These are phyloP conservation scores for Paxillus rubicundulus DNA, from an alignment of 768 basidiomycete genomes.

Conservation along the genomic window DNA sequence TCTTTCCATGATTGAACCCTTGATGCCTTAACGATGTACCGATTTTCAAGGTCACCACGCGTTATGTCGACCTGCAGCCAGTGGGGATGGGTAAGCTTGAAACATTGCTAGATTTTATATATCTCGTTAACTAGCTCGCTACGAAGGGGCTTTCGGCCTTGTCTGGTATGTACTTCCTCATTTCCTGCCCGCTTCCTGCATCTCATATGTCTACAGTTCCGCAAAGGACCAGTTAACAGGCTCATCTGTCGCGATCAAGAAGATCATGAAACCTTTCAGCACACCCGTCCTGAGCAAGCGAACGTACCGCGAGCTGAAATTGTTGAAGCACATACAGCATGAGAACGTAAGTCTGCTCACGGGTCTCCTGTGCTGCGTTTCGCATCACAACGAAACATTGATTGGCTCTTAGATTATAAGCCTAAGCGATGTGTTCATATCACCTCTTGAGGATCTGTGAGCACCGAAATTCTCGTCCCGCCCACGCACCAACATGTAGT, in stretches of 20 bases:
- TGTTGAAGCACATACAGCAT: slow-evolving; percentile 97
- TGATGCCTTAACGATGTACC: slow-evolving; percentile 19
- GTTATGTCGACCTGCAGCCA: slow-evolving; percentile 98
- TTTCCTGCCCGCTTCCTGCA: not conserved
- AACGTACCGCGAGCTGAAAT: slow-evolving; percentile 96
- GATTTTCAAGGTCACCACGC: slow-evolving; percentile 78
- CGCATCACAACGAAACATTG: slow-evolving; percentile 6
- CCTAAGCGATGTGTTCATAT: slow-evolving; percentile 98
- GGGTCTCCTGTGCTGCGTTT: not conserved
- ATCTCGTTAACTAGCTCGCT: slow-evolving; percentile 17
- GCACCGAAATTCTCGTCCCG: slow-evolving; percentile 26
- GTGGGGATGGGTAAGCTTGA: slow-evolving; percentile 90
- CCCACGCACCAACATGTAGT: not conserved
- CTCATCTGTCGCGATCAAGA: slow-evolving; percentile 96
- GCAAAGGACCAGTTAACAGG: slow-evolving; percentile 94
- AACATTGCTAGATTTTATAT: slow-evolving; percentile 6
- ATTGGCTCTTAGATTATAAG: slow-evolving; percentile 79
- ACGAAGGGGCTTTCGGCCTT: slow-evolving; percentile 89
- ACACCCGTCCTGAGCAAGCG: slow-evolving; percentile 98
- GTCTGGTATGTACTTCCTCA: slow-evolving; percentile 67
- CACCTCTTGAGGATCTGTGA: slow-evolving; percentile 96
- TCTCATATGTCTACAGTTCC: slow-evolving; percentile 52
- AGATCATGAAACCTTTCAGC: slow-evolving; percentile 99
- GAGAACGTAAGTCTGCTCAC: slow-evolving; percentile 71
- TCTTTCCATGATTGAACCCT: slow-evolving; percentile 3